phyloP scores from a whole-genome alignment of 306 rosid species.

The Sesbania bispinosa region DNA sequence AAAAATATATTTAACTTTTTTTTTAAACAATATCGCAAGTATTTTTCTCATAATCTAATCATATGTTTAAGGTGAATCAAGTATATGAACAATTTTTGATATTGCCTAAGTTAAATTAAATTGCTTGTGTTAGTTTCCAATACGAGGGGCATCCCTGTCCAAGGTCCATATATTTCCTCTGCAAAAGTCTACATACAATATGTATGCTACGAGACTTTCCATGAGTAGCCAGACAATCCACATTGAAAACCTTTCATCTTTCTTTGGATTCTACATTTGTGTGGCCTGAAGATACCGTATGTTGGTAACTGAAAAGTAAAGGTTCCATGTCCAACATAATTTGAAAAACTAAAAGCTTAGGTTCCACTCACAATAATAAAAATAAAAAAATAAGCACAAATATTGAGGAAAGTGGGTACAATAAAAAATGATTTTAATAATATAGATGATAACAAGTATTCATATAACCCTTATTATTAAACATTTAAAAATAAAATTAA shows the following conservation, averaged over 20 bases:
- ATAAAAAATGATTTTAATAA: background rate
- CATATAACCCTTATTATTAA: too few species aligned
- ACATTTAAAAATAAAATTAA: too few species aligned
- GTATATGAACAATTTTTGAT: background rate
- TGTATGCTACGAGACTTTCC: background rate
- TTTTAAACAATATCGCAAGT: too few species aligned
- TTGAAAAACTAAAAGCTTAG: background rate
- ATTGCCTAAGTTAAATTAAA: background rate
- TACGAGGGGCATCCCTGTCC: constrained; percentile 4
- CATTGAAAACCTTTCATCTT: constrained; percentile 7
- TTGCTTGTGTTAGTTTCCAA: background rate
- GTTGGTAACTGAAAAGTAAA: background rate
- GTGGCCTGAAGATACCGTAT: background rate
- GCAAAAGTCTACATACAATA: background rate
- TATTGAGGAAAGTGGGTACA: background rate
- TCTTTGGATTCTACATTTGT: constrained; percentile 29
- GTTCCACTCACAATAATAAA: background rate
- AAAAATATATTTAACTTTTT: too few species aligned
- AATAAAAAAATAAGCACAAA: background rate
- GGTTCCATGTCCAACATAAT: background rate
- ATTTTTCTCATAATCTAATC: too few species aligned
- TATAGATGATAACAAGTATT: too few species aligned
- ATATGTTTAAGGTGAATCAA: too few species aligned
- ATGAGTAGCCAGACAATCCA: constrained; percentile 22
- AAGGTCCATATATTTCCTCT: background rate